Base-by-base conservation (phyloP, 1,284 basidiomycete species). In the Leccinum pallidistipes region DNA sequence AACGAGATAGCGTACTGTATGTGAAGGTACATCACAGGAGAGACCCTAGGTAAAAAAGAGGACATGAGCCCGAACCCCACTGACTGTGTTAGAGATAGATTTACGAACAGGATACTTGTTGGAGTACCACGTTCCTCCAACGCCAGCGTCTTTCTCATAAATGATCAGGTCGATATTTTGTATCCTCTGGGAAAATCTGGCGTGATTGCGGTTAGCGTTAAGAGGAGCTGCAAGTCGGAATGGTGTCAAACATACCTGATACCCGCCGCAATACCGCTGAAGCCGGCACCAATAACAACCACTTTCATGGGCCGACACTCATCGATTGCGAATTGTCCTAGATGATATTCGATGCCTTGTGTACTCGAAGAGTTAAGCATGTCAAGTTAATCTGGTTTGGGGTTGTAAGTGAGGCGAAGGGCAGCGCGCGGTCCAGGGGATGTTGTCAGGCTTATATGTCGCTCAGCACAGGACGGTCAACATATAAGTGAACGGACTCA, bases 111-210 rank as follows among this genome's bases (percentile, higher is more conserved):
- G 77, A 58, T 80, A 80, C 55, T 67, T 73, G 58, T 79, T 80
- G 36, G 71, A 69, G 64, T 69, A 77, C 86, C 86, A 88, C 1
- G 85, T 82, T 3, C 86, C 86, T 14, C 86, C 86, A 18, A 88
- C 74, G 1, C 47, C 47, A 24, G 47, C 47, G 12, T 8, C 8
- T 16, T 49, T 49, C 21, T 49, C 47, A 24, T 49, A 88, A n/a
- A 88, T 81, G 1, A 79, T 80, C 8, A 88, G 67, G 24, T 85
- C 75, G 7, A 86, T 66, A 60, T 86, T 86, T 52, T 78, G 77
- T 14, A 87, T 76, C 54, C 76, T 77, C 71, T 87, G 86, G 6
- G 79, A 76, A 63, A 87, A 82, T 36, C 85, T 85, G 24, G 1
- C 5, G 6, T 12, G 21, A 51, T 24, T 11, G 0, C 3, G 3